These are phyloP conservation scores for Psilocybe tampanensis DNA, from an alignment of 768 basidiomycete species.

Conservation along the genomic window DNA sequence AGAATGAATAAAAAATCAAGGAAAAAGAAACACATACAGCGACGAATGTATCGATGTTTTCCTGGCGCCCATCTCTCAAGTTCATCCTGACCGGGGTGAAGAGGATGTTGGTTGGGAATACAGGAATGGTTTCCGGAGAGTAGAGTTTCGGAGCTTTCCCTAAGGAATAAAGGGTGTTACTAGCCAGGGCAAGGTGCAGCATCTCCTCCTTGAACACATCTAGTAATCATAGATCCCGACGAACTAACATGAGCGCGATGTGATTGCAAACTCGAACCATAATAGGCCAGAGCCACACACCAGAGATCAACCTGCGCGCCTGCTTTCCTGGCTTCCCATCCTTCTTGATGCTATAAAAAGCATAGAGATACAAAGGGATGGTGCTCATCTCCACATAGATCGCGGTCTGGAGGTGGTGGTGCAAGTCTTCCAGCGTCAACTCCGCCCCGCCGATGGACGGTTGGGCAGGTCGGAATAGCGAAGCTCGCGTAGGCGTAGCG, in stretches of 20 bases:
- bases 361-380: slow-evolving; percentile 5
- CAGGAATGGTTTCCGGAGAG: not conserved
- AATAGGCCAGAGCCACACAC: no score
- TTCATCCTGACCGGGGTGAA: not conserved
- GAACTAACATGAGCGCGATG: no score
- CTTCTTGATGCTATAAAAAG: slow-evolving; percentile 4
- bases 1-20: not conserved
- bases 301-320: no score
- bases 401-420: slow-evolving; percentile 1
- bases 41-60: not conserved
- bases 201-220: slow-evolving; percentile 3
- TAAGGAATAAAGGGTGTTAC: slow-evolving; percentile 2
- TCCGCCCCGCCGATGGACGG: no score
- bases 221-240: no score
- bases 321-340: no score
- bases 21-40: not conserved
- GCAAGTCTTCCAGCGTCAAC: not conserved
- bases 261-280: no score
- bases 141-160: not conserved
- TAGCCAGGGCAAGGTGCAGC: slow-evolving; percentile 4
- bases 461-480: no score
- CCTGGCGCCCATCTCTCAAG: not conserved
- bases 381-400: slow-evolving; percentile 6
- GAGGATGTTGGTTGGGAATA: not conserved
- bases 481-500: no score